Evolutionary conservation across 2,329 filamentous ascomycete species (phyloP).

Genomic region (Epichloe sibirici): DNA sequence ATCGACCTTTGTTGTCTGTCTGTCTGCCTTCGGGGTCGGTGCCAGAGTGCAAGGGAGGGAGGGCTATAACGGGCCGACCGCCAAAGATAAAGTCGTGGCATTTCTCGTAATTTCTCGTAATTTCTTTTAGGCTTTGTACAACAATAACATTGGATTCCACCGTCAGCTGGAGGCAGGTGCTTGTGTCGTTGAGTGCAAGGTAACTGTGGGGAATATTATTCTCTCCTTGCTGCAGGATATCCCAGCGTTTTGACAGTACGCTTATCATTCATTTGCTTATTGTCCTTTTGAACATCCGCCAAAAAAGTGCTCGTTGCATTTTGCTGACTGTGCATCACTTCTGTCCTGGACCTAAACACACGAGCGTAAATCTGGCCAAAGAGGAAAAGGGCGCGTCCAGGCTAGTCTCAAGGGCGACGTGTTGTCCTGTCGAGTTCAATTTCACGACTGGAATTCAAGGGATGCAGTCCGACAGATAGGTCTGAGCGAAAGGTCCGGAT

Average conservation of each 20-base stretch:
- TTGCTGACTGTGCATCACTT: not conserved
- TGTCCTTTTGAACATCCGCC: not conserved
- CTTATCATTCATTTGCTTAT: not conserved
- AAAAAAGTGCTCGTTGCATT: not conserved
- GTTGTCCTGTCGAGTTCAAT: not conserved
- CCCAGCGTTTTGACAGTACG: not conserved
- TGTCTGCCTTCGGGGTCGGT: not conserved
- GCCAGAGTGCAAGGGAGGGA: not conserved
- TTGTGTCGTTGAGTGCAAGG: not conserved
- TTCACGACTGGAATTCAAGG: conserved; percentile 6
- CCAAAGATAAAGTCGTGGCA: not conserved
- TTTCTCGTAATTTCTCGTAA: not conserved
- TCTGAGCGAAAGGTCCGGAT: too few species aligned
- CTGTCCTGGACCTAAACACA: not conserved
- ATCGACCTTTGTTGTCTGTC: not conserved
- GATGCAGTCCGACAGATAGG: not conserved
- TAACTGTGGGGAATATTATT: not conserved
- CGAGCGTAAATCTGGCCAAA: not conserved
- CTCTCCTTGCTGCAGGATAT: not conserved
- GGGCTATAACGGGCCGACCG: not conserved
- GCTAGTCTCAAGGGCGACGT: not conserved
- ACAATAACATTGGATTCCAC: not conserved
- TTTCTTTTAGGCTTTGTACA: not conserved
- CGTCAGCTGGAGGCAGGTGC: not conserved
- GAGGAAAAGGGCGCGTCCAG: not conserved